Conservation (phyloP, 768 basidiomycete genomes). For the Cystoderma amianthinum region DNA sequence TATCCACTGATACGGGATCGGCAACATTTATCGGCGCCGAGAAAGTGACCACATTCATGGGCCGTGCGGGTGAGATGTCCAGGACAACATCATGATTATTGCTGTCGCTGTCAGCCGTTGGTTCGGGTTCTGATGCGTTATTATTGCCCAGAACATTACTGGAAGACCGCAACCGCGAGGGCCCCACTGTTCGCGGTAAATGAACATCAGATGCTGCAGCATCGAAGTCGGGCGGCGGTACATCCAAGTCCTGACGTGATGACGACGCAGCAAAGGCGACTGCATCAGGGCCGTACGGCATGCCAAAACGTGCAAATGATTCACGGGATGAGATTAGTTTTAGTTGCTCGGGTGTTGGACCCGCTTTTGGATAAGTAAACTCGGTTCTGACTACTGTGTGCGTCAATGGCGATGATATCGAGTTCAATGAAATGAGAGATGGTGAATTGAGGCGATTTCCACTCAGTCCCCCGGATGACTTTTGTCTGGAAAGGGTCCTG, state of each 20-base stretch:
- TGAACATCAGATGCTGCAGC: slow-evolving; percentile 7
- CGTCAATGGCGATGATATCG: slow-evolving; percentile 69
- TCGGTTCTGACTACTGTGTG: slow-evolving; percentile 69
- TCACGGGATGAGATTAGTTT: slow-evolving; percentile 66
- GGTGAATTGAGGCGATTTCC: slow-evolving; percentile 48
- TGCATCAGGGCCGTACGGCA: slow-evolving; percentile 74
- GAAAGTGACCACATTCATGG: neutral
- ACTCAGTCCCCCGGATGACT: slow-evolving; percentile 31
- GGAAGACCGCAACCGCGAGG: slow-evolving; percentile 19
- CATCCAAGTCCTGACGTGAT: slow-evolving; percentile 33
- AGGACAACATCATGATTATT: slow-evolving; percentile 1
- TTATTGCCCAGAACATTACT: slow-evolving; percentile 8
- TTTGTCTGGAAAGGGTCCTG: slow-evolving; percentile 43
- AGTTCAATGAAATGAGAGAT: slow-evolving; percentile 63
- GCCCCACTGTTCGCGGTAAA: slow-evolving; percentile 13
- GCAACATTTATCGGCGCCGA: neutral
- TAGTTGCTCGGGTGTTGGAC: slow-evolving; percentile 58
- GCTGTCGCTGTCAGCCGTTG: no score
- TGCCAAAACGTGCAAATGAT: slow-evolving; percentile 58
- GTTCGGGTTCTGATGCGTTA: slow-evolving; percentile 2
- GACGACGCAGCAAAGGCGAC: slow-evolving; percentile 52
- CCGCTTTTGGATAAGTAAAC: slow-evolving; percentile 58
- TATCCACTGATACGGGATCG: neutral
- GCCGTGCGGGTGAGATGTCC: slow-evolving; percentile 1
- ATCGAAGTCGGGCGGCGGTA: slow-evolving; percentile 54